Evolutionary conservation across 495 filamentous ascomycete genomes (phyloP), one percentile per base, ranked within the genome.

Genomic region (Aspergillus homomorphus): DNA sequence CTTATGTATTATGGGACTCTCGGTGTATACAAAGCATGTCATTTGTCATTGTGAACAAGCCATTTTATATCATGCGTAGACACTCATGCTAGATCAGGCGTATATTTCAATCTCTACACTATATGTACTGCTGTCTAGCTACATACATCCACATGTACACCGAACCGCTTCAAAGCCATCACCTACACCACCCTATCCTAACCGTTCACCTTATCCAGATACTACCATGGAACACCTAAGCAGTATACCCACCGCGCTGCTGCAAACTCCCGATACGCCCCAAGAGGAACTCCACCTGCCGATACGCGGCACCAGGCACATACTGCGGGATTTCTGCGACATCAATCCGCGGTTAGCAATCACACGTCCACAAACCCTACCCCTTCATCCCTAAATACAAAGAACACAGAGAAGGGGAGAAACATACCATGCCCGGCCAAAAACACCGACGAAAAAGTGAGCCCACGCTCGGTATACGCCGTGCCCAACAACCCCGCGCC

Each of bases 201-300:
- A n/a, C 38, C 38, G n/a, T 43, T 43, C 38, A n/a, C n/a, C n/a
- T n/a, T n/a, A n/a, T n/a, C n/a, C n/a, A n/a, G n/a, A n/a, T n/a
- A n/a, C n/a, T n/a, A 20, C 38, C 42, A 56, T 20, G 14, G 16
- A 18, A 56, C 16, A 12, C 5, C 10, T 12, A 38, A 38, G 33
- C 33, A 38, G 33, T 38, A 38, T 38, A 38, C 33, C 33, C 33
- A 12, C 33, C 33, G 2, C 33, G 33, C 33, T 38, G 33, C 33
- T 38, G 33, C 22, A 80, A 57, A 50, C 62, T 77, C 7, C 73
- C 58, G 16, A 89, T 85, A 18, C 86, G 71, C 1, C 87, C 87
- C 9, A 89, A 71, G 62, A 89, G 63, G 51, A 83, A 86, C 71
- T 89, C 88, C 20, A 92, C 57, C 48, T 90, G 85, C 10, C 88